phyloP scores from a whole-genome alignment of 1,284 basidiomycete species.

The Bjerkandera adusta region DNA sequence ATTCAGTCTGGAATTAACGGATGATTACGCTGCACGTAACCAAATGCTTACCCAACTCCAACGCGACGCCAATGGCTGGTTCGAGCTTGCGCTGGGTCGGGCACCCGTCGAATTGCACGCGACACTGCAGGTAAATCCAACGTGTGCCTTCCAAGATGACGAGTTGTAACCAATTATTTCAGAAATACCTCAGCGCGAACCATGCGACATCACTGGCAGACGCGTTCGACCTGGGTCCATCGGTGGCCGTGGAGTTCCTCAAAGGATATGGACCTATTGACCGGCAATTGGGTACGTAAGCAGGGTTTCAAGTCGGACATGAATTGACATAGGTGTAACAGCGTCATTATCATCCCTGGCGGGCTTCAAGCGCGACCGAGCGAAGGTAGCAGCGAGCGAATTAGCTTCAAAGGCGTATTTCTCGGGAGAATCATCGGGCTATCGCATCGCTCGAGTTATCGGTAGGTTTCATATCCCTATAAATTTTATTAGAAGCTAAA shows the following conservation, averaged over 20 bases:
- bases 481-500: slow-evolving; percentile 13
- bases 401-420: slow-evolving; percentile 86
- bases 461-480: slow-evolving; percentile 33
- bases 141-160: background rate
- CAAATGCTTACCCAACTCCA: slow-evolving; percentile 80
- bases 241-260: slow-evolving; percentile 82
- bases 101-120: slow-evolving; percentile 93
- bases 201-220: slow-evolving; percentile 67
- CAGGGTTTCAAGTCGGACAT: too few species aligned
- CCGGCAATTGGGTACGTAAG: slow-evolving; percentile 65
- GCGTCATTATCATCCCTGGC: slow-evolving; percentile 62
- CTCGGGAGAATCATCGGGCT: slow-evolving; percentile 82
- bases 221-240: slow-evolving; percentile 85
- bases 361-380: slow-evolving; percentile 67
- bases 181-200: slow-evolving; percentile 84
- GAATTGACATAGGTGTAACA: too few species aligned
- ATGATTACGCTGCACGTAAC: slow-evolving; percentile 85
- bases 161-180: slow-evolving; percentile 11
- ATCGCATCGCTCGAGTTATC: slow-evolving; percentile 55
- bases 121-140: slow-evolving; percentile 71
- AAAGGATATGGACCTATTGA: slow-evolving; percentile 79
- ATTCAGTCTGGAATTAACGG: slow-evolving; percentile 81
- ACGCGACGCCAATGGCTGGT: slow-evolving; percentile 77
- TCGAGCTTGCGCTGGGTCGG: slow-evolving; percentile 80
- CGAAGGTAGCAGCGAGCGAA: slow-evolving; percentile 77